These are phyloP conservation scores for Clavispora santaluciae DNA, from an alignment of 805 yeast genomes.

Conservation along the genomic window DNA sequence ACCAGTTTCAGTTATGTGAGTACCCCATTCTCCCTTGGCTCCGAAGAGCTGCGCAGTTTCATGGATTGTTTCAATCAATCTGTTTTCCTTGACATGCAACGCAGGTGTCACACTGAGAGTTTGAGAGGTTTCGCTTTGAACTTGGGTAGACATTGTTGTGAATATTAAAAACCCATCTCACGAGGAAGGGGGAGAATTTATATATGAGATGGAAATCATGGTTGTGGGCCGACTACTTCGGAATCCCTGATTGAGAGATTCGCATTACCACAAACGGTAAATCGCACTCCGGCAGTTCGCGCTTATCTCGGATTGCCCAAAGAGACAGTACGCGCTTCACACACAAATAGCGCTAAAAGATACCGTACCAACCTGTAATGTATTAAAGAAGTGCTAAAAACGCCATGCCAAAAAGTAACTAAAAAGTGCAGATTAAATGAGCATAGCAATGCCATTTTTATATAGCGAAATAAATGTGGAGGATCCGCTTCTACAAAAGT, in stretches of 20 bases:
- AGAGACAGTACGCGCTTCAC: not conserved
- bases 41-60: constrained; percentile 55
- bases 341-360: not conserved
- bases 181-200: not conserved
- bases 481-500: not conserved
- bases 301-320: not conserved
- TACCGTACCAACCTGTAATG: too few species aligned
- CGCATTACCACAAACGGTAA: too few species aligned
- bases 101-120: constrained; percentile 2
- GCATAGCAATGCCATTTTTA: too few species aligned
- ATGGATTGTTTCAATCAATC: constrained; percentile 57
- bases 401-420: not conserved
- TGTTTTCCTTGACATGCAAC: constrained; percentile 5
- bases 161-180: not conserved
- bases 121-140: not conserved
- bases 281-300: too few species aligned
- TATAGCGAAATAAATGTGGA: not conserved
- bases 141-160: not conserved
- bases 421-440: too few species aligned
- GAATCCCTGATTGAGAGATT: constrained; percentile 3
- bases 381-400: not conserved
- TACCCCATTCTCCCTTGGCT: constrained; percentile 61
- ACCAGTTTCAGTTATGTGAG: constrained; percentile 54
- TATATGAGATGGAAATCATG: not conserved
- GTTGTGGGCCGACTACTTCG: not conserved